Base-by-base conservation (phyloP, 768 basidiomycete genomes). In the Collybia sp. region DNA sequence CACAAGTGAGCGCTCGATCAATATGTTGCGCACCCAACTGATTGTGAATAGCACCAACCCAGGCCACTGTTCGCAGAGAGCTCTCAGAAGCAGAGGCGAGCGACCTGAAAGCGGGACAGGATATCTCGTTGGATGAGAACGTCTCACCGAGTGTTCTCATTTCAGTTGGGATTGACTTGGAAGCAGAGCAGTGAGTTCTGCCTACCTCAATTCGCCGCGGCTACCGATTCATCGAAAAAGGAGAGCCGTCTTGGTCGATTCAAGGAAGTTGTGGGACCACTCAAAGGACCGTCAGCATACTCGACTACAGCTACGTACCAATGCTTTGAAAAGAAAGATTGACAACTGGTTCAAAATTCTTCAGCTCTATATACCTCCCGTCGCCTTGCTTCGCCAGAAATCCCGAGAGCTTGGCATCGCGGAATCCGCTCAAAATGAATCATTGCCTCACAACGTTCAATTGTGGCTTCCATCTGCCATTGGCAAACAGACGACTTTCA, bases 401-500 rank as follows among this genome's bases (percentile, higher is more conserved):
- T 49, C 12, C 45, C 51, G 30, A 49, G 51, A 47, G 45, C 8
- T 8, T 8, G n/a, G n/a, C n/a, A n/a, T n/a, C n/a, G n/a, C n/a
- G n/a, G 25, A 25, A 25, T 25, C 25, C 3, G 25, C 25, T 25
- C 25, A 8, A 8, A 25, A 25, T 25, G 44, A 30, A 35, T 25
- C 32, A 25, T 41, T 48, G 18, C 43, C 53, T 8, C 35, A 53
- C 15, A 32, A 54, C 0, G 13, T 49, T 30, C 19, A 39, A 3
- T 51, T 64, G 0, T 61, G 53, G 54, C 44, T 62, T 13, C 63
- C 59, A 6, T 62, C 59, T 3, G 50, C 52, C 31, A 43, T 58
- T 18, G 12, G 45, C 6, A 6, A 19, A 2, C 25, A 46, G n/a
- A 35, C 34, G 2, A 13, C 12, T 3, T 43, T 46, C 20, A 18